A percentile compares a stretch with the other conserved stretches of the same genome.
These are phyloP conservation scores for Penicillium manginii DNA, from an alignment of 495 filamentous ascomycete genomes.

Conservation along the genomic window DNA sequence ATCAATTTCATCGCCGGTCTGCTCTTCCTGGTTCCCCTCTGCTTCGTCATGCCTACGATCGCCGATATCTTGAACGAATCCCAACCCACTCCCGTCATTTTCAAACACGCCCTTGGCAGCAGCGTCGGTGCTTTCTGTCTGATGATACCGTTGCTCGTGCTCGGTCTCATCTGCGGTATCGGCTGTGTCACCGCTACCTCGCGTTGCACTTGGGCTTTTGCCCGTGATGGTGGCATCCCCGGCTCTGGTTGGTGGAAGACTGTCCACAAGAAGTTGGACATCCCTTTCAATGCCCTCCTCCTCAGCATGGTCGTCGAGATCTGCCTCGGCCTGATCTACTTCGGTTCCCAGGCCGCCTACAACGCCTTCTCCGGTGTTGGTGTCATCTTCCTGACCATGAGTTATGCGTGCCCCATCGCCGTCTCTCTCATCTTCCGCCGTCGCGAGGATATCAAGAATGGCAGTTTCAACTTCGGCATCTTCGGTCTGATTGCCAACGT, in stretches of 20 bases:
- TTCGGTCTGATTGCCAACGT: constrained; percentile 59
- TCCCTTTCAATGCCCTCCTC: constrained; percentile 55
- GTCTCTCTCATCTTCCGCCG: constrained; percentile 54
- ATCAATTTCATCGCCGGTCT: constrained; percentile 69
- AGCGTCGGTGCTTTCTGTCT: constrained; percentile 64
- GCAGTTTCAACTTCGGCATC: constrained; percentile 59
- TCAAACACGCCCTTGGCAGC: constrained; percentile 28
- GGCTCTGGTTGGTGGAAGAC: constrained; percentile 61
- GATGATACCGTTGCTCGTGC: constrained; percentile 66
- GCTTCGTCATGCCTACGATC: constrained; percentile 63
- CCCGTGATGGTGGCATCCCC: constrained; percentile 61
- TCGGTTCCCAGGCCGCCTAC: constrained; percentile 59
- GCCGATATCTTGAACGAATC: constrained; percentile 57
- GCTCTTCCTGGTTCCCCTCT: constrained; percentile 61
- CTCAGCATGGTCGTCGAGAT: constrained; percentile 55
- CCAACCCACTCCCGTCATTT: constrained; percentile 35
- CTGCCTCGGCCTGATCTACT: constrained; percentile 59
- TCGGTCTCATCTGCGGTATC: constrained; percentile 68
- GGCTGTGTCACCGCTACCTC: constrained; percentile 70
- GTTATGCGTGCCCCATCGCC: constrained; percentile 57
- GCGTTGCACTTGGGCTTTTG: constrained; percentile 75
- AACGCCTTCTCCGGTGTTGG: constrained; percentile 63
- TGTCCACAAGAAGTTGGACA: constrained; percentile 51
- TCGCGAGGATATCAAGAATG: constrained; percentile 53
- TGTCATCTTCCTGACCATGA: constrained; percentile 59